These are phyloP conservation scores for Aspergillus calidoustus DNA, from an alignment of 2,329 filamentous ascomycete genomes.

Conservation along the genomic window DNA sequence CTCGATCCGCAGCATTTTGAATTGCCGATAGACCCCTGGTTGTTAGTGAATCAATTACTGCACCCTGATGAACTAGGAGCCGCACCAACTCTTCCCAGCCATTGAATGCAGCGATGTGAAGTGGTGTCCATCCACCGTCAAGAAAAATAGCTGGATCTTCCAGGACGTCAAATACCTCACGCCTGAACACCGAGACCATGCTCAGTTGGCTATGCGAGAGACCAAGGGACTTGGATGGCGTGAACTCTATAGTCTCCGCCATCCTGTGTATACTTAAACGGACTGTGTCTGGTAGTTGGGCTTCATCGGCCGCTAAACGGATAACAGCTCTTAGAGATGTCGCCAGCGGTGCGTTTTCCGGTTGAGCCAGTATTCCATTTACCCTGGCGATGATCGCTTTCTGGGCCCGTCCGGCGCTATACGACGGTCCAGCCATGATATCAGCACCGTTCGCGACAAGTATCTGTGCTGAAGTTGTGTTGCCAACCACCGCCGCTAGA, in stretches of 20 bases:
- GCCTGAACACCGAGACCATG: not conserved
- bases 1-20: too few species aligned
- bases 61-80: not conserved
- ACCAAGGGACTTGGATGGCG: not conserved
- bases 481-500: not conserved
- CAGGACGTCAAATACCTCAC: not conserved
- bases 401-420: not conserved
- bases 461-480: not conserved
- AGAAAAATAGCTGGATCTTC: not conserved
- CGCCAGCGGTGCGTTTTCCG: not conserved
- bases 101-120: not conserved
- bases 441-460: not conserved
- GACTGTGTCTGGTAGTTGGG: not conserved
- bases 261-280: not conserved
- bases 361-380: not conserved
- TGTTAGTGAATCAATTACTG: too few species aligned
- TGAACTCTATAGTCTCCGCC: not conserved
- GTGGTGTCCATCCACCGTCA: not conserved
- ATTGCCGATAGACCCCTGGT: too few species aligned
- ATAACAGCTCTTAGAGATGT: not conserved
- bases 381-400: not conserved
- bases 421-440: not conserved
- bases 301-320: not conserved
- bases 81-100: not conserved
- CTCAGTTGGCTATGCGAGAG: not conserved